phyloP scores from a whole-genome alignment of 192 early-diverging fungal genomes.

The Gigaspora rosea region DNA sequence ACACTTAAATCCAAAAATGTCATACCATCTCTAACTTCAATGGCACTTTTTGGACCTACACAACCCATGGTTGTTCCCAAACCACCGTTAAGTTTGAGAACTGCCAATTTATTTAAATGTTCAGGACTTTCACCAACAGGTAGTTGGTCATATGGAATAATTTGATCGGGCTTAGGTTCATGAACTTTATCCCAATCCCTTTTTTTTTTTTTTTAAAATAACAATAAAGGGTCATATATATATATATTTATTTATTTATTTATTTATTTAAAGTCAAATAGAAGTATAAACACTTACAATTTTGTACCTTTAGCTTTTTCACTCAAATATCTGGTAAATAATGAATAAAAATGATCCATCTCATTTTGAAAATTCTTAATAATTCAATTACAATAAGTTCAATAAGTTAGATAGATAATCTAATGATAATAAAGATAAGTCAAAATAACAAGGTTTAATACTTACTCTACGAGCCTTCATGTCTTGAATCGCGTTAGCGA shows the following conservation, averaged over 20 bases:
- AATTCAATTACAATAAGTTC: background rate
- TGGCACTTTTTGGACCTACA: conserved; percentile 96
- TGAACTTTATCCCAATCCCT: conserved; percentile 94
- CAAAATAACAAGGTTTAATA: background rate
- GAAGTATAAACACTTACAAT: too few relatives aligned
- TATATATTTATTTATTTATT: background rate
- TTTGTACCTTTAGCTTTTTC: conserved; percentile 78
- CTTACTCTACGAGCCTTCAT: conserved; percentile 60
- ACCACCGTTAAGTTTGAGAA: conserved; percentile 99
- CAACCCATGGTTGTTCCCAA: conserved; percentile 99
- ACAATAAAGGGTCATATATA: background rate
- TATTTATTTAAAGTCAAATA: too few relatives aligned
- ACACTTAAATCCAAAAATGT: conserved; percentile 98
- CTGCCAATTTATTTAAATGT: conserved; percentile 88
- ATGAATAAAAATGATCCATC: conserved; percentile 83
- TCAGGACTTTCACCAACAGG: conserved; percentile 50
- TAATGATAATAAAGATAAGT: conserved; percentile 3
- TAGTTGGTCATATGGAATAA: conserved; percentile 81
- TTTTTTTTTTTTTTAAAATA: background rate
- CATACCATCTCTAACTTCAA: conserved; percentile 98
- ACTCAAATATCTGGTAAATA: conserved; percentile 84
- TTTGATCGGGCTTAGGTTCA: conserved; percentile 85
- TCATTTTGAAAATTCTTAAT: conserved; percentile 68
- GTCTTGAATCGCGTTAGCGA: conserved; percentile 59
- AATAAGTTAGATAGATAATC: too few relatives aligned